Base-by-base conservation (phyloP, 495 filamentous ascomycete genomes). In the Tuber borchii region DNA sequence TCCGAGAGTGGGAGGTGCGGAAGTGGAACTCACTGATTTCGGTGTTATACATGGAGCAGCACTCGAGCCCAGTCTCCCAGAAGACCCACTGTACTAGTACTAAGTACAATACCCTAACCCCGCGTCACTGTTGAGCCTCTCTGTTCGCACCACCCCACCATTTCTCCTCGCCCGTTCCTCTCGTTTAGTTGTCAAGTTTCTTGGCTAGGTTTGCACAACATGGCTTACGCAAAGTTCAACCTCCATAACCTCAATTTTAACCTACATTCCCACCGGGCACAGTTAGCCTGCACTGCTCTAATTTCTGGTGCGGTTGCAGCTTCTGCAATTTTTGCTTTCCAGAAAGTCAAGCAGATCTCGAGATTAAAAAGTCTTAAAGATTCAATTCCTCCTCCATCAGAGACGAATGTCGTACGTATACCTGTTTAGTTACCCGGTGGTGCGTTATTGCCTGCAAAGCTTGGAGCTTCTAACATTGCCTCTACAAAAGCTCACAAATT, bases 231-330 rank as follows among this genome's bases (percentile, higher is more conserved):
- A 65, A 17, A 31, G 26, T 14, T 65, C 56, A 65, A 65, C 17
- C 56, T 65, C 56, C 12, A 16, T 16, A 31, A 65, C 26, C 12
- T 65, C 56, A 34, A 34, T 17, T 26, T 65, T 34, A 65, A 34
- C 14, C 56, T 34, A 31, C 56, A 76, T 20, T 87, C 87, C 26
- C 87, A 88, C 68, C 84, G 86, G 77, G 86, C 86, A 4, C 93
- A 95, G 84, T 87, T 97, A 71, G 90, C 89, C 34, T 89, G 91
- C 22, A 93, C 92, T 0, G 93, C 93, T 8, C 85, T 94, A 9
- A 84, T 92, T 8, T 94, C 92, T 0, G 93, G 92, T 37, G 89
- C 89, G 48, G 88, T 92, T 43, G 92, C 93, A 42, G 93, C 92
- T 16, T 87, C 88, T 56, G 86, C 89, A 17, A 90, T 97, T 51